Conservation (phyloP, 1,284 basidiomycete species). For the Tylopilus orsonianus region DNA sequence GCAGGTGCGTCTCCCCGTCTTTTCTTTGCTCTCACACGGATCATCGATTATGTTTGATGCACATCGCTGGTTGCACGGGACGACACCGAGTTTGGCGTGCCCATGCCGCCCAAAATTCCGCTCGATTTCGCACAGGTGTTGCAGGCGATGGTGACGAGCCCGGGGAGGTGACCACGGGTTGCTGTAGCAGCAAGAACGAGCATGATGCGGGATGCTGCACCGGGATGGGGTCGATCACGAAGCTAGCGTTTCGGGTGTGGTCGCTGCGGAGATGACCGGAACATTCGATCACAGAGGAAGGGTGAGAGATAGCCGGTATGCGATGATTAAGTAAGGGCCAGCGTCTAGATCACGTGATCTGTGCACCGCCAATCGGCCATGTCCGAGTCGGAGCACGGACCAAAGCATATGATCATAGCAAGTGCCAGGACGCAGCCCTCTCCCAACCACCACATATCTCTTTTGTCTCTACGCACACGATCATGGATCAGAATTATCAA, state of each 20-base stretch:
- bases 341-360: too few species aligned
- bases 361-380: too few species aligned
- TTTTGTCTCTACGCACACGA: too few species aligned
- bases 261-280: constrained; percentile 14
- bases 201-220: neutral
- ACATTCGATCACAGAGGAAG: constrained; percentile 35
- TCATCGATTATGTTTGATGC: too few species aligned
- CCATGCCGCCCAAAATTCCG: constrained; percentile 57
- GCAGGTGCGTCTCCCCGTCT: constrained; percentile 40
- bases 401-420: too few species aligned
- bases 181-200: constrained; percentile 1
- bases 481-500: too few species aligned
- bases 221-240: neutral
- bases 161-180: constrained; percentile 34
- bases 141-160: constrained; percentile 66
- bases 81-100: constrained; percentile 53
- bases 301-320: constrained; percentile 57
- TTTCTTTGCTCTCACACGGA: neutral
- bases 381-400: too few species aligned
- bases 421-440: too few species aligned
- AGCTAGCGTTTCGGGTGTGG: too few species aligned
- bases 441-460: too few species aligned
- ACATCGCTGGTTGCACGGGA: constrained; percentile 61
- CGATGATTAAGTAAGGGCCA: too few species aligned
- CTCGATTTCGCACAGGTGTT: constrained; percentile 73